A percentile compares a stretch with the other conserved stretches of the same genome.
These are phyloP conservation scores for Straminergon stramineum DNA, from an alignment of 225 moss, liverwort and hornwort genomes.

Conservation along the genomic window DNA sequence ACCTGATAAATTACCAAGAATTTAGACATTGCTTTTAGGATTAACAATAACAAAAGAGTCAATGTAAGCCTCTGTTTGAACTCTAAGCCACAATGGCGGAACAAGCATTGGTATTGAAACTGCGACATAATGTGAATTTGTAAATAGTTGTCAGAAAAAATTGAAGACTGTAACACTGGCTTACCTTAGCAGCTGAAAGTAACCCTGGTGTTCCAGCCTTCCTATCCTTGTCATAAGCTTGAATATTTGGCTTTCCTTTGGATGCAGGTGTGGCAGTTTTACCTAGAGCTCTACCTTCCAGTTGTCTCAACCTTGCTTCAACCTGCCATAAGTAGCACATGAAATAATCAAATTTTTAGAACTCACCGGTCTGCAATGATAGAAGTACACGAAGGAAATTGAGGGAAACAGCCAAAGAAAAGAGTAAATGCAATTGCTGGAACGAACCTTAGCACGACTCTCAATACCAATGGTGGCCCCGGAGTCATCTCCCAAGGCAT, in stretches of 20 bases:
- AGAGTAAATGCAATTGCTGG: background rate
- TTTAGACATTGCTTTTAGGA: background rate
- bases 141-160: background rate
- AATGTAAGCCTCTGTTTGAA: background rate
- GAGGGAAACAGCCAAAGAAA: background rate
- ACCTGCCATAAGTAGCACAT: slow-evolving; percentile 17
- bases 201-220: slow-evolving; percentile 43
- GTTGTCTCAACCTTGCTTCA: slow-evolving; percentile 73
- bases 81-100: background rate
- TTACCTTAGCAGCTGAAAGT: slow-evolving; percentile 47
- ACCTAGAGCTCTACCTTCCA: slow-evolving; percentile 63
- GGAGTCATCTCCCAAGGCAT: slow-evolving; percentile 60
- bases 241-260: slow-evolving; percentile 39
- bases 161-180: background rate
- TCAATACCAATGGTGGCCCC: slow-evolving; percentile 68
- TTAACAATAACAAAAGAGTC: background rate
- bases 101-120: background rate
- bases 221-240: slow-evolving; percentile 59
- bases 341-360: background rate
- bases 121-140: background rate
- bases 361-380: background rate
- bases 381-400: background rate
- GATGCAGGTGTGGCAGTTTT: slow-evolving; percentile 15
- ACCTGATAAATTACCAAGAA: slow-evolving; percentile 2
- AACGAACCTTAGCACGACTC: slow-evolving; percentile 44